These are phyloP conservation scores for Insectozyma bohioensis DNA, from an alignment of 1,139 yeast species.

Conservation along the genomic window DNA sequence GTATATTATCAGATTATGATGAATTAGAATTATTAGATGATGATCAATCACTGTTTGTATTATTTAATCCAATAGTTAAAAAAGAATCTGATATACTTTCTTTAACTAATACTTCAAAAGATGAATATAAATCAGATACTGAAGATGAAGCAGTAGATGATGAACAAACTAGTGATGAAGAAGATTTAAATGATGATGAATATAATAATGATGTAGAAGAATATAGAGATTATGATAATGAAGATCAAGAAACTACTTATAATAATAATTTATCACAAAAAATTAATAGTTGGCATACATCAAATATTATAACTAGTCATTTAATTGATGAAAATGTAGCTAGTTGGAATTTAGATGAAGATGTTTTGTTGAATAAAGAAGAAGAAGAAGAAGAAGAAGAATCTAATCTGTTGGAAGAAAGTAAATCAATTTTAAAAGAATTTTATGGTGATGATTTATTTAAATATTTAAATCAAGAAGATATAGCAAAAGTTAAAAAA, in stretches of 20 bases:
- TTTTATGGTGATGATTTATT: slow-evolving; percentile 40
- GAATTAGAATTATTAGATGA: slow-evolving; percentile 19
- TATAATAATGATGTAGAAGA: slow-evolving; percentile 2
- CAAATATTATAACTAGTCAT: slow-evolving; percentile 12
- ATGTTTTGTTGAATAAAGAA: neutral
- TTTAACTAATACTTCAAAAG: slow-evolving; percentile 30
- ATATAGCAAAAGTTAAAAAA: slow-evolving; percentile 27
- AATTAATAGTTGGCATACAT: slow-evolving; percentile 24
- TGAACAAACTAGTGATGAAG: slow-evolving; percentile 13
- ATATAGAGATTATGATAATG: slow-evolving; percentile 4
- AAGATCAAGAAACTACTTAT: slow-evolving; percentile 3
- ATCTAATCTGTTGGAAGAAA: slow-evolving; percentile 9
- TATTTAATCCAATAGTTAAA: slow-evolving; percentile 33
- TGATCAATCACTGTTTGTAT: slow-evolving; percentile 43
- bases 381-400: slow-evolving; percentile 2
- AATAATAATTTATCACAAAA: slow-evolving; percentile 19
- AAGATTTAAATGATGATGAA: slow-evolving; percentile 9
- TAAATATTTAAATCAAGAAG: slow-evolving; percentile 24
- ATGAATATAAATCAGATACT: slow-evolving; percentile 7
- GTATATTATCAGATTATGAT: slow-evolving; percentile 20
- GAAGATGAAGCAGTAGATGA: slow-evolving; percentile 14
- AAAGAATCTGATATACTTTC: slow-evolving; percentile 40
- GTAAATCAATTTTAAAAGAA: slow-evolving; percentile 17
- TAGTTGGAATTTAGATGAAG: slow-evolving; percentile 47
- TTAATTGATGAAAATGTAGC: slow-evolving; percentile 43